These are phyloP conservation scores for Eucalyptus pauciflora DNA, from an alignment of 345 rosid genomes.

Conservation along the genomic window DNA sequence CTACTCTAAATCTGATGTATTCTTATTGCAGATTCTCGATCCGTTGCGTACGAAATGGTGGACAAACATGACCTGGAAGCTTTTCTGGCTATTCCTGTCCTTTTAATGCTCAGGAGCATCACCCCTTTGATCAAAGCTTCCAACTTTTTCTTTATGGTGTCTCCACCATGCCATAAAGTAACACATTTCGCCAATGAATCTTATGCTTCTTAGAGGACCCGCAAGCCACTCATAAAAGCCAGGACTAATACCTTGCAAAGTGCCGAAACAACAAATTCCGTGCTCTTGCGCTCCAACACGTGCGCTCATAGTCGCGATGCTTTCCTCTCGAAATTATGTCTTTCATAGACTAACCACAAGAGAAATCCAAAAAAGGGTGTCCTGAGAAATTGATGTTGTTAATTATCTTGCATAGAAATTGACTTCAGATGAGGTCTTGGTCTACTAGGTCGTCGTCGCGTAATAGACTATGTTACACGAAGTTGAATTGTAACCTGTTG, in stretches of 20 bases:
- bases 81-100: neutral
- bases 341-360: neutral
- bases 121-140: conserved; percentile 8
- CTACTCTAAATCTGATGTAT: neutral
- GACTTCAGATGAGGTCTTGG: neutral
- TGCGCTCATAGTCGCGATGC: neutral
- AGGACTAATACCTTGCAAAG: neutral
- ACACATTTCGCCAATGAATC: conserved; percentile 22
- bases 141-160: conserved; percentile 22
- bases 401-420: neutral
- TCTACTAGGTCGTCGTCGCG: neutral
- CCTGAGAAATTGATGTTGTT: neutral
- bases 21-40: neutral
- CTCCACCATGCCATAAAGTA: conserved; percentile 27
- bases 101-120: neutral
- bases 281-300: neutral
- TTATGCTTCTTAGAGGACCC: conserved; percentile 36
- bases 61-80: conserved; percentile 1
- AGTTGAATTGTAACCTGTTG: neutral
- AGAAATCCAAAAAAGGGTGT: neutral
- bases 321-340: neutral
- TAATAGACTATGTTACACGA: neutral
- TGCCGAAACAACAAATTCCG: neutral
- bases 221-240: conserved; percentile 21
- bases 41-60: neutral